Evolutionary conservation across 345 rosid genomes (phyloP).

Genomic region (Gossypium stocksii): DNA sequence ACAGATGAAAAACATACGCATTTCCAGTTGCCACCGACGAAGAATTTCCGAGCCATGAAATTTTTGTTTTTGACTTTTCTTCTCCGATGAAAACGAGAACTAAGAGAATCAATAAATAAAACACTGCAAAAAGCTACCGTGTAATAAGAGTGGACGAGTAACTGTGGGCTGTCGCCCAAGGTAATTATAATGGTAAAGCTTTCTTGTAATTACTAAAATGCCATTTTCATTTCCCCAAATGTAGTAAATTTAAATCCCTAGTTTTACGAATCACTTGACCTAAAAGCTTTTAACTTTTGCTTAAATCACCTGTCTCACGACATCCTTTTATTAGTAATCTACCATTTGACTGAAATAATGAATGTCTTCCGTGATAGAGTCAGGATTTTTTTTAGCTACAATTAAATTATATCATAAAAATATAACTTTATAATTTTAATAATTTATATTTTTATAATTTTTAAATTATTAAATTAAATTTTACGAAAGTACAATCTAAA

Average conservation of each 20-base stretch:
- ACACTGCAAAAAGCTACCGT: neutral
- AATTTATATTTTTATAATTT: no score
- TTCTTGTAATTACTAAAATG: neutral
- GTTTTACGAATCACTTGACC: neutral
- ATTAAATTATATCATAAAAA: no score
- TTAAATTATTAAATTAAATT: no score
- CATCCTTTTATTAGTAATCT: no score
- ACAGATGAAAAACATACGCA: slow-evolving; percentile 36
- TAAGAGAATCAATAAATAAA: neutral
- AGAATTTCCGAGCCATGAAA: slow-evolving; percentile 58
- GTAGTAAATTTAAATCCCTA: neutral
- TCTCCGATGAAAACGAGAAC: slow-evolving; percentile 22
- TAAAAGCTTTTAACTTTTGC: no score
- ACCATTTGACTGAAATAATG: no score
- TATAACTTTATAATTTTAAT: no score
- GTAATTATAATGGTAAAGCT: neutral
- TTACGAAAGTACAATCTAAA: no score
- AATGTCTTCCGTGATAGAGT: no score
- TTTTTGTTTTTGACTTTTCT: neutral
- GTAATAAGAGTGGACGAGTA: neutral
- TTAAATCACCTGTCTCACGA: no score
- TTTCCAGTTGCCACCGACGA: slow-evolving; percentile 92
- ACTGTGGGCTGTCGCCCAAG: neutral
- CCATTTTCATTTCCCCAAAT: neutral
- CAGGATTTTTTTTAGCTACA: no score